Evolutionary conservation across 83 land plant genomes (phyloP).

Genomic region (Picea engelmannii): DNA sequence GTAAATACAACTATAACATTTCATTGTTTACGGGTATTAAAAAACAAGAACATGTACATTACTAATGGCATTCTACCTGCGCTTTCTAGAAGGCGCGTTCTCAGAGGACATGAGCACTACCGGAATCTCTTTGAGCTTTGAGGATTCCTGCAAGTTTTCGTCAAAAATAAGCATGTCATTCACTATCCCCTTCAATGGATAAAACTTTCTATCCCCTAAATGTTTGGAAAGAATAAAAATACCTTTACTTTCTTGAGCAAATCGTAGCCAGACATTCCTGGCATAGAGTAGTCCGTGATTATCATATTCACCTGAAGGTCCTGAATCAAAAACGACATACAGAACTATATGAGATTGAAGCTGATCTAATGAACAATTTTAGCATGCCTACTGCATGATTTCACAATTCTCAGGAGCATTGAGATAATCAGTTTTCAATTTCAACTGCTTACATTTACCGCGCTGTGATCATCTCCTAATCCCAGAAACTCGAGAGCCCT

Average conservation of each 20-base stretch:
- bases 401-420: no score
- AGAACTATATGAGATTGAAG: neutral
- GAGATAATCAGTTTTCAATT: no score
- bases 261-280: constrained; percentile 88
- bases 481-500: constrained; percentile 80
- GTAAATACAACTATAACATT: neutral
- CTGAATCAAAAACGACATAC: constrained; percentile 21
- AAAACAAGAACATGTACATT: neutral
- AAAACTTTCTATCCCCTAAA: neutral
- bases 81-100: constrained; percentile 42
- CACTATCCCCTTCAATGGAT: neutral
- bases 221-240: neutral
- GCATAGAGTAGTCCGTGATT: constrained; percentile 86
- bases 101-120: constrained; percentile 69
- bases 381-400: no score
- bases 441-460: neutral
- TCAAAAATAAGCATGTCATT: no score
- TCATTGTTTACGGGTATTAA: neutral
- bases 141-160: constrained; percentile 36
- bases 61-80: constrained; percentile 22
- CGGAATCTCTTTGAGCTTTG: constrained; percentile 47
- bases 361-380: no score
- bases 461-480: constrained; percentile 20
- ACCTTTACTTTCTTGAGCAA: constrained; percentile 79
- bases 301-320: constrained; percentile 60